Conservation (phyloP, 2,329 filamentous ascomycete genomes). For the Colletotrichum brevisporum region DNA sequence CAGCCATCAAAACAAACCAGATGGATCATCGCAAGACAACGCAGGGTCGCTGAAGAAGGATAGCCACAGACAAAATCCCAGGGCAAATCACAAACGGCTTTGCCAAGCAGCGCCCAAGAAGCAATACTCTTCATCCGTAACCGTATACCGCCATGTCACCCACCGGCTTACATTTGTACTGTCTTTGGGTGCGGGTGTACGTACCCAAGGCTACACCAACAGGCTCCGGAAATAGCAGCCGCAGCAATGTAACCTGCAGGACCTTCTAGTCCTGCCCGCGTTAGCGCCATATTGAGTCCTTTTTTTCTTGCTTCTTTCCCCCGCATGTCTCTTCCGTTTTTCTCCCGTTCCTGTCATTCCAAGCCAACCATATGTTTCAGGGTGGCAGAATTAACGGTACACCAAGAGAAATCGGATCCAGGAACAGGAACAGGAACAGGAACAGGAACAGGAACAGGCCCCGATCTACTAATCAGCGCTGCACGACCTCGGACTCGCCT, state of each 20-base stretch:
- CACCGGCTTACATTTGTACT: neutral
- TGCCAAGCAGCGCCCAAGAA: slow-evolving; percentile 34
- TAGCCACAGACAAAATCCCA: slow-evolving; percentile 1
- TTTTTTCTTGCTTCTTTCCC: slow-evolving; percentile 2
- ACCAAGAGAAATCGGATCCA: slow-evolving; percentile 11
- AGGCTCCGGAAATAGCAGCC: slow-evolving; percentile 28
- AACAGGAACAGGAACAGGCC: too few relatives aligned
- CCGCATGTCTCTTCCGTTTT: neutral
- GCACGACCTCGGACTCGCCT: neutral
- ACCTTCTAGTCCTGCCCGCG: slow-evolving; percentile 14
- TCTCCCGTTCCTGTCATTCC: neutral
- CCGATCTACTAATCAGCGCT: too few relatives aligned
- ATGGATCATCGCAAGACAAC: neutral
- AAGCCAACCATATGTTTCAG: slow-evolving; percentile 14
- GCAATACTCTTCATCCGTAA: too few relatives aligned
- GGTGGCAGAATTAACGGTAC: neutral
- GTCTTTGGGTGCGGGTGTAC: neutral
- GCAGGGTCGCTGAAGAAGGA: slow-evolving; percentile 26
- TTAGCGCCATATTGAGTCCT: neutral
- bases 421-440: slow-evolving; percentile 14
- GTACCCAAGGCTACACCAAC: neutral
- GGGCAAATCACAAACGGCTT: slow-evolving; percentile 28
- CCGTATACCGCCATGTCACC: slow-evolving; percentile 22
- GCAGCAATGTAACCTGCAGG: slow-evolving; percentile 18
- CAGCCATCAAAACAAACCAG: too few relatives aligned